A percentile compares a stretch with the other conserved stretches of the same genome.
Conservation (phyloP, 768 basidiomycete genomes). For the Auricularia cornea region DNA sequence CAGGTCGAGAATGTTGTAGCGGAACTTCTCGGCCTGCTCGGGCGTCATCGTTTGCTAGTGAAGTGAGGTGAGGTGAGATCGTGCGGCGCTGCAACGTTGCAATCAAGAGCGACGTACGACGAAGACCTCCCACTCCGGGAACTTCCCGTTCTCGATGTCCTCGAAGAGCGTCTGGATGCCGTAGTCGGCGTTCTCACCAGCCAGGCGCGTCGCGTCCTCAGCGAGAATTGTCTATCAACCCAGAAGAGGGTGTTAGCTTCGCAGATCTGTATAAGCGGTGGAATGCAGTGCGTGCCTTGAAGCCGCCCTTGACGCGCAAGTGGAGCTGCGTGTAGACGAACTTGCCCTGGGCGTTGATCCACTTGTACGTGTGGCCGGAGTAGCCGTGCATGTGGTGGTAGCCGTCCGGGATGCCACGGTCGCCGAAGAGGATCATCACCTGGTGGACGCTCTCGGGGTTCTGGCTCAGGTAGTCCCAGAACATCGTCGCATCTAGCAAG, state of each 20-base stretch:
- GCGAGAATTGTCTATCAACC: not conserved
- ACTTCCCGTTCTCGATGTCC: slow-evolving; percentile 43
- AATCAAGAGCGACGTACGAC: slow-evolving; percentile 18
- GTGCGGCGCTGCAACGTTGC: too few relatives aligned
- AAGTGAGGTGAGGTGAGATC: too few relatives aligned
- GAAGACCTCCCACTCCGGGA: slow-evolving; percentile 52
- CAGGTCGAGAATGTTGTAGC: slow-evolving; percentile 83
- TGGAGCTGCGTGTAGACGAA: slow-evolving; percentile 46
- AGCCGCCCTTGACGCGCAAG: slow-evolving; percentile 65
- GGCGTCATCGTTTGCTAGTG: slow-evolving; percentile 81
- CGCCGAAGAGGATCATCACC: slow-evolving; percentile 43
- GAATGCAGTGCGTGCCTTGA: slow-evolving; percentile 66
- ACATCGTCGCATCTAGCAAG: slow-evolving; percentile 12
- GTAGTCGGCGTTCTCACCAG: slow-evolving; percentile 38
- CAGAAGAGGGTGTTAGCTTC: too few relatives aligned
- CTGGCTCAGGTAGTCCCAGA: slow-evolving; percentile 40
- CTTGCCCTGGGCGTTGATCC: slow-evolving; percentile 40
- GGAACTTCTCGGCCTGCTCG: slow-evolving; percentile 83
- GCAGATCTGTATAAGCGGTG: too few relatives aligned
- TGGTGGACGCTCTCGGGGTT: slow-evolving; percentile 38
- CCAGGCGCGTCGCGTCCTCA: slow-evolving; percentile 25
- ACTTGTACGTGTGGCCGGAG: slow-evolving; percentile 42
- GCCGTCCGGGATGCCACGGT: slow-evolving; percentile 29
- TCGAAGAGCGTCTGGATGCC: slow-evolving; percentile 47
- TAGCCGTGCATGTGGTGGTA: slow-evolving; percentile 40